Base-by-base conservation (phyloP, 2,329 filamentous ascomycete species). In the Botrytis squamosa region DNA sequence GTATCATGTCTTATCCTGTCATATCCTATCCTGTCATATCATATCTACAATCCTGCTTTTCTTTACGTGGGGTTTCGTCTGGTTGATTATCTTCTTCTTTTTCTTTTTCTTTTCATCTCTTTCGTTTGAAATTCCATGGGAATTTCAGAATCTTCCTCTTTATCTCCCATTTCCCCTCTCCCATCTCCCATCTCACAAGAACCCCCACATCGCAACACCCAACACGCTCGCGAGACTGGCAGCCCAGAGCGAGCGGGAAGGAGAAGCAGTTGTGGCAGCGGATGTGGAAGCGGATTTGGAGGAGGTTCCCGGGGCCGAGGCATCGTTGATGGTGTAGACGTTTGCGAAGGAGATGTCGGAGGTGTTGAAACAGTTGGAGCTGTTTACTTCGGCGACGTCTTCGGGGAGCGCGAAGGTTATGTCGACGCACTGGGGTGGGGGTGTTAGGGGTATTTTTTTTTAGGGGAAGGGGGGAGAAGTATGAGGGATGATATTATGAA, bases 281-380 rank as follows among this genome's bases (percentile, higher is more conserved):
- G 25, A n/a, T 14, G 52, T 74, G 20, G 44, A 44, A 1, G 16
- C 3, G 12, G 40, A 40, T 40, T 14, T 40, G 14, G 42, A 44
- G 18, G 67, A 62, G 0, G 74, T 70, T 2, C 75, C 73, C 1
- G 75, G 57, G 3, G 72, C 46, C 10, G 70, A 66, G 20, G 40
- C 74, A 25, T 65, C 40, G 25, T 86, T 86, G 79, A 91, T 87
- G 74, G 91, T 90, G 85, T 94, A 98, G 77, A 97, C 85, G 73
- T 78, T 77, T 62, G 80, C 79, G 71, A 81, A 81, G 38, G 74
- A 73, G 68, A 80, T 76, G 66, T 79, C 77, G 33, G 76, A 74
- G 63, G 75, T 93, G 85, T 98, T 98, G 86, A 92, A 94, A 86
- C 95, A 98, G 84, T 97, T 98, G 22, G 89, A 87, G 74, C 87